Evolutionary conservation across 352 stramenopile genomes (phyloP), one percentile per base, ranked within the genome.

Genomic region (Blastocystis sp.): DNA sequence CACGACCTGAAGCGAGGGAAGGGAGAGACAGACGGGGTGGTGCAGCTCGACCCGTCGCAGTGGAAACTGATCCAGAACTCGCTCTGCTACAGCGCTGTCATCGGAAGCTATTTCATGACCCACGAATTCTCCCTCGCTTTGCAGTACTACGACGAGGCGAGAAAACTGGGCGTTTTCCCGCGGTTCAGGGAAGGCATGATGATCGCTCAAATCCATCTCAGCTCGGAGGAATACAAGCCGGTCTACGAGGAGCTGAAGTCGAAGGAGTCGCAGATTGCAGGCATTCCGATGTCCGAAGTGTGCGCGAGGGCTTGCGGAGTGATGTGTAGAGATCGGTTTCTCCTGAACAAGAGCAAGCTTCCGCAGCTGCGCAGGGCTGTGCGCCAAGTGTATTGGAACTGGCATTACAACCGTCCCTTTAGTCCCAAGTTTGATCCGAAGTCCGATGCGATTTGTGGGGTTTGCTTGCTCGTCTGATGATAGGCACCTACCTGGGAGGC

Each of bases 41-140:
- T 62, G 23, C 41, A 20, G 68, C 26, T 20, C 20, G n/a, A 64
- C 11, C n/a, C 43, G 37, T n/a, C 43, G 3, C 41, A 66, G 50
- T 64, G 73, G 47, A 84, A 84, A 23, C 55, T 39, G 3, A 68
- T 84, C 20, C 73, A 84, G 56, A 84, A 84, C 26, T 84, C 73
- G 13, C 50, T 68, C n/a, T 84, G 73, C 26, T 84, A 84, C 26
- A 84, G 73, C 50, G 26, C 73, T n/a, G 73, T 84, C 9, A 84
- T 84, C n/a, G 73, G 73, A 9, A 66, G 45, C n/a, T 66, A 64
- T 43, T 84, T 54, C 56, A 15, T 15, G 45, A 50, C 55, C 39
- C 11, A 37, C 15, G 73, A 84, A 13, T 84, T 69, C 53, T 37
- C 54, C 15, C 34, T 53, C 18, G 73, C 56, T 11, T 3, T 43